phyloP scores from a whole-genome alignment of 2,329 filamentous ascomycete genomes.

The Boeremia lycopersici region DNA sequence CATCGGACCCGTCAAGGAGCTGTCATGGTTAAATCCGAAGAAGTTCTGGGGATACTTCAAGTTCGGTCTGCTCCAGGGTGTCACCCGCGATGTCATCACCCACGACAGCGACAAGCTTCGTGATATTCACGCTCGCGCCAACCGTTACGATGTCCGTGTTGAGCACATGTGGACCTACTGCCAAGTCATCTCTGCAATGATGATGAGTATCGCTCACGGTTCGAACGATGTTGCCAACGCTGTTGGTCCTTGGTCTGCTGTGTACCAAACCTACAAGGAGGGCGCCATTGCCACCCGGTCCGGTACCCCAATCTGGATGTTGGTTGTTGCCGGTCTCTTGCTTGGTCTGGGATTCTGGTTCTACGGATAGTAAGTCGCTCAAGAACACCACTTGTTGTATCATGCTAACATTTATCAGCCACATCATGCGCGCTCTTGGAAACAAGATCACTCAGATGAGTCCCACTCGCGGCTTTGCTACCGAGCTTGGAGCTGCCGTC shows the following conservation, averaged over 20 bases:
- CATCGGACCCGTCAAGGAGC: constrained; percentile 42
- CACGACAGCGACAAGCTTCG: constrained; percentile 49
- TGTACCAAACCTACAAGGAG: constrained; percentile 65
- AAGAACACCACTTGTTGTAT: not conserved
- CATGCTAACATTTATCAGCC: constrained; percentile 27
- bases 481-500: constrained; percentile 55
- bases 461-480: constrained; percentile 57
- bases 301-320: constrained; percentile 65
- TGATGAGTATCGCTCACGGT: constrained; percentile 74
- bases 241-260: constrained; percentile 62
- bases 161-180: constrained; percentile 57
- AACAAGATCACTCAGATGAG: constrained; percentile 67
- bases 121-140: constrained; percentile 50
- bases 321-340: constrained; percentile 59
- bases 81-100: constrained; percentile 50
- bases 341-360: constrained; percentile 65
- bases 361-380: constrained; percentile 56
- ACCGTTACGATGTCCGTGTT: constrained; percentile 53
- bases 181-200: constrained; percentile 63
- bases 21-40: constrained; percentile 39
- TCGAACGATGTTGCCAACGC: constrained; percentile 70
- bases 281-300: constrained; percentile 55
- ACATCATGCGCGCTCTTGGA: constrained; percentile 67
- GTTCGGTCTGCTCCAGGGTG: constrained; percentile 51
- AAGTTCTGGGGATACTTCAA: constrained; percentile 50